Evolutionary conservation across 139 green algal genomes (phyloP).

Genomic region (Coccomyxa sp.): DNA sequence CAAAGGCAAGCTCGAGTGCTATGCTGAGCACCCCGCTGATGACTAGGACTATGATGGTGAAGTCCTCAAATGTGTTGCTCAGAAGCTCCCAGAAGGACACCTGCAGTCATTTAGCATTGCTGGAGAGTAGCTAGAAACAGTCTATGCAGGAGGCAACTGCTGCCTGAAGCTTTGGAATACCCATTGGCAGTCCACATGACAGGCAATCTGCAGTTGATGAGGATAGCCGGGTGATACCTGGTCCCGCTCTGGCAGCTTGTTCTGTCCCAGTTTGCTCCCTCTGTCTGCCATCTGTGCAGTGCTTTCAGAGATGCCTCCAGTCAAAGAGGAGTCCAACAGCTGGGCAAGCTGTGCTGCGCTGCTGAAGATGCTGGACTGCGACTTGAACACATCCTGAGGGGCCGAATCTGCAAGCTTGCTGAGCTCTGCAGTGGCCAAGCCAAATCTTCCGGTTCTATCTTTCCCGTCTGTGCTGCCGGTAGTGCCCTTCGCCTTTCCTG

Average conservation of each 20-base stretch:
- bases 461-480: background rate
- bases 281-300: constrained; percentile 11
- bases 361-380: constrained; percentile 5
- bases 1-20: constrained; percentile 29
- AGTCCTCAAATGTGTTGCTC: constrained; percentile 46
- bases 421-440: background rate
- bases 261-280: constrained; percentile 18
- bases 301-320: constrained; percentile 6
- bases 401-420: background rate
- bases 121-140: background rate
- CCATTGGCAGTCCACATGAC: too few species aligned
- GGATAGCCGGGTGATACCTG: constrained; percentile 3
- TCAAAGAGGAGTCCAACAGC: constrained; percentile 13
- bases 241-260: constrained; percentile 13
- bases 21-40: constrained; percentile 50
- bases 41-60: constrained; percentile 61
- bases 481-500: background rate
- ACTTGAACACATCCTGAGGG: background rate
- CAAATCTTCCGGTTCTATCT: background rate
- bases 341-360: constrained; percentile 16
- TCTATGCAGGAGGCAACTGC: background rate
- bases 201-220: too few species aligned
- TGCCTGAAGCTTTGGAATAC: background rate
- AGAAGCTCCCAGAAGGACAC: constrained; percentile 38
- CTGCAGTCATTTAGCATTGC: constrained; percentile 1